phyloP scores from a whole-genome alignment of 176 grass and related monocot genomes.

The Guadua angustifolia region DNA sequence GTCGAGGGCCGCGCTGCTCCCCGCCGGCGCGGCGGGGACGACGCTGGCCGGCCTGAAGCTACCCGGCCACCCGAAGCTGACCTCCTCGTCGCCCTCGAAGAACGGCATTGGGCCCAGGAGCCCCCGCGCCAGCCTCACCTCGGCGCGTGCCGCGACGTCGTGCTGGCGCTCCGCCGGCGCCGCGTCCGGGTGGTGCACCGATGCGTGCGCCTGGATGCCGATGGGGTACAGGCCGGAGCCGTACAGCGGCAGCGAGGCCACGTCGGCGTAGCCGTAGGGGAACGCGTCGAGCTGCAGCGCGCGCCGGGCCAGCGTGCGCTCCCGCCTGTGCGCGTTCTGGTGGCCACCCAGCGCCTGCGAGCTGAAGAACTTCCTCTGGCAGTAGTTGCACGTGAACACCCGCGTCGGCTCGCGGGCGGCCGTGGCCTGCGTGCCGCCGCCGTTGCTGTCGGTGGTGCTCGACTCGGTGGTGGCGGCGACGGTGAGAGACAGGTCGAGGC shows the following conservation, averaged over 20 bases:
- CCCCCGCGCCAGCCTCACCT: slow-evolving; percentile 34
- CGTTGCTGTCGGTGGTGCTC: slow-evolving; percentile 62
- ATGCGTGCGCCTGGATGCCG: slow-evolving; percentile 72
- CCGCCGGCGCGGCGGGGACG: background rate
- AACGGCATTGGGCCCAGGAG: slow-evolving; percentile 61
- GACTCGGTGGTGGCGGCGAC: slow-evolving; percentile 43
- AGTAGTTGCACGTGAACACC: slow-evolving; percentile 80
- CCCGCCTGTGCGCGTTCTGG: slow-evolving; percentile 74
- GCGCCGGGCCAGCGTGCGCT: slow-evolving; percentile 68
- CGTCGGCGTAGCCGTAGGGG: slow-evolving; percentile 57
- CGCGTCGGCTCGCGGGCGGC: slow-evolving; percentile 48
- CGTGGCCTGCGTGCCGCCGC: background rate
- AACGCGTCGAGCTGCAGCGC: slow-evolving; percentile 53
- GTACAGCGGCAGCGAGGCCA: slow-evolving; percentile 72
- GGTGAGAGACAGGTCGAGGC: slow-evolving; percentile 56
- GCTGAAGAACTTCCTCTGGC: slow-evolving; percentile 87
- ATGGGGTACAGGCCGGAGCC: slow-evolving; percentile 60
- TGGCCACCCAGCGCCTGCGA: slow-evolving; percentile 79
- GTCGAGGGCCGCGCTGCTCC: slow-evolving; percentile 19
- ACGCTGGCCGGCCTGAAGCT: slow-evolving; percentile 50
- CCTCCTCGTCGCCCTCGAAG: slow-evolving; percentile 56
- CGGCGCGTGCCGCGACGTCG: background rate
- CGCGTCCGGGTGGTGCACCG: slow-evolving; percentile 35
- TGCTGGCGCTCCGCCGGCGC: slow-evolving; percentile 19
- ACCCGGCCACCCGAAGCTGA: slow-evolving; percentile 61